These are phyloP conservation scores for Beta vulgaris DNA, from an alignment of 148 eudicot genomes.

Conservation along the genomic window DNA sequence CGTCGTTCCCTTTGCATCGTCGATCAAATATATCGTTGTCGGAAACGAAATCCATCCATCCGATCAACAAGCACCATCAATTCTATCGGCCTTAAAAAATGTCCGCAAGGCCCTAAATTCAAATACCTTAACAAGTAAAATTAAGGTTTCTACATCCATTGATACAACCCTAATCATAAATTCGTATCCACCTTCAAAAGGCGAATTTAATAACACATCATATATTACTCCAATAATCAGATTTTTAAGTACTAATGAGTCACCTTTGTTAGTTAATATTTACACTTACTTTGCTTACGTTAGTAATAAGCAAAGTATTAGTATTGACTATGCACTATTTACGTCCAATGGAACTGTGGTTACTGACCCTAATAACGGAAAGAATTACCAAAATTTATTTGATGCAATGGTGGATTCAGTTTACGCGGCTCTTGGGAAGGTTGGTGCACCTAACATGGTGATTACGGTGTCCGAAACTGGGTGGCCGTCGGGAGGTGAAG, in stretches of 20 bases:
- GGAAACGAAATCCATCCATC: slow-evolving; percentile 52
- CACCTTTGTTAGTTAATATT: slow-evolving; percentile 45
- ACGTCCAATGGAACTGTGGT: slow-evolving; percentile 13
- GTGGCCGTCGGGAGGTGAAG: slow-evolving; percentile 27
- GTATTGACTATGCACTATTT: slow-evolving; percentile 37
- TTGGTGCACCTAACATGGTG: slow-evolving; percentile 23
- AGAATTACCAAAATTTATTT: slow-evolving; percentile 44
- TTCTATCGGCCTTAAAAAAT: slow-evolving; percentile 46
- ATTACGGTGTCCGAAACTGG: slow-evolving; percentile 46
- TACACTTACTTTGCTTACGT: slow-evolving; percentile 49
- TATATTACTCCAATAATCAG: slow-evolving; percentile 37
- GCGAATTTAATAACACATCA: slow-evolving; percentile 15
- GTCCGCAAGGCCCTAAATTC: slow-evolving; percentile 31
- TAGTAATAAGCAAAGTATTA: slow-evolving; percentile 4
- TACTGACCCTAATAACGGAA: background rate
- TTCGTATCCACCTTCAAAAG: slow-evolving; percentile 44
- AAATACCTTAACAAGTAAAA: slow-evolving; percentile 17
- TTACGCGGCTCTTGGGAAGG: slow-evolving; percentile 34
- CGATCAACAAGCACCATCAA: slow-evolving; percentile 16
- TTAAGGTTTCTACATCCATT: slow-evolving; percentile 50
- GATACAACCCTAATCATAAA: slow-evolving; percentile 28
- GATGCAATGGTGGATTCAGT: slow-evolving; percentile 47
- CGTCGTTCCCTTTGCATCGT: slow-evolving; percentile 23
- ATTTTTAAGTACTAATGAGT: slow-evolving; percentile 26
- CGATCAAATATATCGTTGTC: slow-evolving; percentile 40